Base-by-base conservation (phyloP, 1,139 yeast genomes). In the Blastobotrys ciferrii region DNA sequence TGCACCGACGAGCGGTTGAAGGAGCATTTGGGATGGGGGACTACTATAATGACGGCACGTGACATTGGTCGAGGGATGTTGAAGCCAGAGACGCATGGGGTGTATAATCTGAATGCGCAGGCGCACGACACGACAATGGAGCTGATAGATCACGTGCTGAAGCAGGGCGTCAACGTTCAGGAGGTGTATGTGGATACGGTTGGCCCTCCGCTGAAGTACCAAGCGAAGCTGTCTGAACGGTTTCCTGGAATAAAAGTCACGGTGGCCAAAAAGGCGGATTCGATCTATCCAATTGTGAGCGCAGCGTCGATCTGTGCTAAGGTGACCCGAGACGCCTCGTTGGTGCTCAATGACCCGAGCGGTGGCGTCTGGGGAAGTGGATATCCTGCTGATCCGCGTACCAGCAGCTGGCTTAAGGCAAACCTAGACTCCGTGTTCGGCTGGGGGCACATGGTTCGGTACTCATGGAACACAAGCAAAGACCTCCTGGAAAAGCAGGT, bases 221-320 rank as follows among this genome's bases (percentile, higher is more conserved):
- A 87, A 61, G 79, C 76, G 17, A 92, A 91, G 65, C 71, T 94
- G 44, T 77, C 80, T 52, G 67, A 68, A 23, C 67, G 78, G 47
- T 94, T 94, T 61, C 96, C 97, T 0, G 68, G 66, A 0, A 70
- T 88, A 33, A 31, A 25, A 14, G 77, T 94, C 39, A 84, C 89
- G 0, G 98, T 94, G n/a, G 80, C 95, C 13, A 94, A 92, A 63
- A 92, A 92, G 64, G 98, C 98, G 0, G 98, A 94, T 71, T 82
- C 96, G 23, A 64, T 88, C n/a, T 92, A 77, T 63, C 97, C 98
- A 0, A 84, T 89, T 45, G 99, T 94, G 3, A 85, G 95, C 66
- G 87, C 95, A 0, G 99, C 98, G 0, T 86, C 96, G n/a, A 87
- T 92, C 48, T 91, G 92, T 45, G 99, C 99, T 4, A 92, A 92